phyloP scores from a whole-genome alignment of 164 flowering plant species.

The Magnolia officinalis region DNA sequence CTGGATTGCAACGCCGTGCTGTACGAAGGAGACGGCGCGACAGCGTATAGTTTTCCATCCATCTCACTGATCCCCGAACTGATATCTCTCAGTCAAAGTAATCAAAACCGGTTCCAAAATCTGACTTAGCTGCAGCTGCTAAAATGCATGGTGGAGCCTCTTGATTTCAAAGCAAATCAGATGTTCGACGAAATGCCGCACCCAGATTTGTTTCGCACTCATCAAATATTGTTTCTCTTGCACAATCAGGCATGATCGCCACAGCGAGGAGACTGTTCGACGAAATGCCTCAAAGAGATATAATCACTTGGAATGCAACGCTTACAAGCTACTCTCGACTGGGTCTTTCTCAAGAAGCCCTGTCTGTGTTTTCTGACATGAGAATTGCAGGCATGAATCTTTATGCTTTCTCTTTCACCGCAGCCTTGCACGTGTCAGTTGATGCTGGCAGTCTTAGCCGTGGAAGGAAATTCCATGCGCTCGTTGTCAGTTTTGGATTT shows the following conservation, averaged over 20 bases:
- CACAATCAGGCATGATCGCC: slow-evolving; percentile 31
- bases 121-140: too few relatives aligned
- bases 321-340: slow-evolving; percentile 42
- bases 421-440: slow-evolving; percentile 47
- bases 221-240: slow-evolving; percentile 29
- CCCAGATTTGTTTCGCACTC: slow-evolving; percentile 26
- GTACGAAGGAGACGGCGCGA: too few relatives aligned
- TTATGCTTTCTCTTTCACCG: slow-evolving; percentile 58
- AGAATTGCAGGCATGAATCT: slow-evolving; percentile 34
- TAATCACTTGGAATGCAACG: slow-evolving; percentile 60
- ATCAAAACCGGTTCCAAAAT: too few relatives aligned
- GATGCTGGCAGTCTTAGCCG: slow-evolving; percentile 19
- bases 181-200: slow-evolving; percentile 10
- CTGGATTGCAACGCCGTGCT: too few relatives aligned
- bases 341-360: slow-evolving; percentile 42
- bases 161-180: too few relatives aligned
- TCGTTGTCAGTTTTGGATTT: slow-evolving; percentile 42
- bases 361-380: slow-evolving; percentile 46
- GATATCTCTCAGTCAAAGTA: too few relatives aligned
- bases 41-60: too few relatives aligned
- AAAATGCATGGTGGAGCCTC: too few relatives aligned
- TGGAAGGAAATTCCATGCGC: slow-evolving; percentile 53
- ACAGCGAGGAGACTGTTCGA: slow-evolving; percentile 62
- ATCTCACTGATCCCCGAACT: too few relatives aligned
- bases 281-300: slow-evolving; percentile 53